Conservation (phyloP, 208 protist genomes). For the Endotrypanum monterogeii region DNA sequence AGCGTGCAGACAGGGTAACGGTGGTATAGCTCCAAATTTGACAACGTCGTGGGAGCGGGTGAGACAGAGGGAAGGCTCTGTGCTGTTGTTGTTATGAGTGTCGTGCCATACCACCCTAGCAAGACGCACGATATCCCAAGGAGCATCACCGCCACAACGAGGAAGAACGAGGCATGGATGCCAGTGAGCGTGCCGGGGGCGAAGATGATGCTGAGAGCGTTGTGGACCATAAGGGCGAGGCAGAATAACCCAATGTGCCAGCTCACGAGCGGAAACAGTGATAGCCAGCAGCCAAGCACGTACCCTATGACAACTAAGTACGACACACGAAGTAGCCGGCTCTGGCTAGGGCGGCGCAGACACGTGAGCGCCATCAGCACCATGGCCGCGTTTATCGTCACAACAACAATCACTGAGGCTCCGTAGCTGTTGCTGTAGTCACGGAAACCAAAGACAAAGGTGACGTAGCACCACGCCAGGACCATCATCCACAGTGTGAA, state of each 20-base stretch:
- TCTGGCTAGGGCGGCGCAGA: slow-evolving; percentile 32
- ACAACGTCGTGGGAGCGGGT: slow-evolving; percentile 7
- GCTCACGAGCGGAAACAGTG: slow-evolving; percentile 50
- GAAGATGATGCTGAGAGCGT: slow-evolving; percentile 45
- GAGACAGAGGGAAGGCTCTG: slow-evolving; percentile 39
- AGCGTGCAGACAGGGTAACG: slow-evolving; percentile 73
- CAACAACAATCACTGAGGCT: slow-evolving; percentile 42
- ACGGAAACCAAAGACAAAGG: slow-evolving; percentile 54
- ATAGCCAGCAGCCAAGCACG: slow-evolving; percentile 54
- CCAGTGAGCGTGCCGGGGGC: slow-evolving; percentile 40
- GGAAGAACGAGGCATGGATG: slow-evolving; percentile 55
- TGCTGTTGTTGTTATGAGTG: slow-evolving; percentile 29
- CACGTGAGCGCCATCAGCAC: slow-evolving; percentile 41
- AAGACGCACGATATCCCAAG: slow-evolving; percentile 53
- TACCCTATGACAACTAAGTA: slow-evolving; percentile 48
- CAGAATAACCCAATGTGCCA: slow-evolving; percentile 66
- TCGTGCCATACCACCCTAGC: slow-evolving; percentile 71
- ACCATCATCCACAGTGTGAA: slow-evolving; percentile 56
- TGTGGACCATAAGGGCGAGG: slow-evolving; percentile 67
- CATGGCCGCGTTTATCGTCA: slow-evolving; percentile 38
- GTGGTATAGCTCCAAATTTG: slow-evolving; percentile 48
- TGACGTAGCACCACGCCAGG: slow-evolving; percentile 61
- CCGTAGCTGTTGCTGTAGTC: slow-evolving; percentile 39
- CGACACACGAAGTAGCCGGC: slow-evolving; percentile 43
- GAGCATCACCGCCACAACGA: slow-evolving; percentile 38